A percentile compares a stretch with the other conserved stretches of the same genome.
phyloP scores from a whole-genome alignment of 495 filamentous ascomycete species.

The Lepraria neglecta region DNA sequence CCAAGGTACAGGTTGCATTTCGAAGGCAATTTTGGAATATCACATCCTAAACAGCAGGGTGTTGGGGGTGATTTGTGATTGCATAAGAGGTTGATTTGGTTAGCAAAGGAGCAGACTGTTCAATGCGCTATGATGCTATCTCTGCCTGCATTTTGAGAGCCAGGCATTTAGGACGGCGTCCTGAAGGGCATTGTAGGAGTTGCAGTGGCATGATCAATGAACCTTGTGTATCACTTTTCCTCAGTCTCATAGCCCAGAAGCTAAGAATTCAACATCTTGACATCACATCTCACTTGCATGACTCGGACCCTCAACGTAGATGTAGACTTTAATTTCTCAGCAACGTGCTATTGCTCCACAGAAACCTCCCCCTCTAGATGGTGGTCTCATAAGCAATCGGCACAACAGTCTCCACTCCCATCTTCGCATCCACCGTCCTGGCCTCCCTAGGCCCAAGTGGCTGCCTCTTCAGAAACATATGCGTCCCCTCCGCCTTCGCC shows the following conservation, averaged over 20 bases:
- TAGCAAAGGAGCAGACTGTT: too few species aligned
- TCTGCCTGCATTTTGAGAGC: too few species aligned
- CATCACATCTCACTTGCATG: background rate
- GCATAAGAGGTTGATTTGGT: too few species aligned
- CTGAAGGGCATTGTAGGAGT: background rate
- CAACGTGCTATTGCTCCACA: background rate
- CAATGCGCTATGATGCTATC: too few species aligned
- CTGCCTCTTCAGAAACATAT: constrained; percentile 87
- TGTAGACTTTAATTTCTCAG: background rate
- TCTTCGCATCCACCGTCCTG: constrained; percentile 65
- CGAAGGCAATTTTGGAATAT: too few species aligned
- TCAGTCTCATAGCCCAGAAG: background rate
- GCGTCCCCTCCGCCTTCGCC: constrained; percentile 81
- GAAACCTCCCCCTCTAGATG: constrained; percentile 61
- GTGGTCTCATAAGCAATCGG: constrained; percentile 96
- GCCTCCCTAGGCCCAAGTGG: constrained; percentile 71
- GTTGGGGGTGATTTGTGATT: too few species aligned
- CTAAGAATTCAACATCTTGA: background rate
- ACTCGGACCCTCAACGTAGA: background rate
- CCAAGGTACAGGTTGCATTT: background rate
- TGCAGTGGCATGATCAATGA: background rate
- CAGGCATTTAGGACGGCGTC: background rate
- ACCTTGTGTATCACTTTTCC: background rate
- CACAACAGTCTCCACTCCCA: constrained; percentile 80
- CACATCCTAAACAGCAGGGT: too few species aligned